Conservation (phyloP, 176 grass and related monocot genomes). For the Lolium rigidum region DNA sequence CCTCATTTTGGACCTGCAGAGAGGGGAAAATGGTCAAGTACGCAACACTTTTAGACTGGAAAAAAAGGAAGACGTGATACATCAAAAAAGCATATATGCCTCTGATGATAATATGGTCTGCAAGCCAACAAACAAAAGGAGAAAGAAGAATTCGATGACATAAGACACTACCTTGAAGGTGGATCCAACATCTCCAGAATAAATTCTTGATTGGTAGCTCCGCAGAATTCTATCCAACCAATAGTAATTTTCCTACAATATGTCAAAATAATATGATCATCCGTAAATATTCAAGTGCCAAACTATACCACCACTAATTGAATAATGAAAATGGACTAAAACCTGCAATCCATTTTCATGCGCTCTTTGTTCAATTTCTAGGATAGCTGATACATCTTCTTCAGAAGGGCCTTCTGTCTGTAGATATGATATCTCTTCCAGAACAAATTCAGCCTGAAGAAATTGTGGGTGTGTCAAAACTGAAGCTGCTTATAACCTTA, state of each 20-base stretch:
- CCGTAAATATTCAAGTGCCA: constrained; percentile 28
- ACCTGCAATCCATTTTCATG: constrained; percentile 99
- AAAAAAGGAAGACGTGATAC: constrained; percentile 1
- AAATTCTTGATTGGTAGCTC: constrained; percentile 96
- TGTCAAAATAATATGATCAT: constrained; percentile 27
- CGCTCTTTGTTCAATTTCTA: constrained; percentile 98
- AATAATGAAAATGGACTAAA: constrained; percentile 42
- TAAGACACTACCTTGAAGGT: constrained; percentile 75
- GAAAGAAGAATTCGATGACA: background rate
- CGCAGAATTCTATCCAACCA: constrained; percentile 95
- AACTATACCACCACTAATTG: constrained; percentile 24
- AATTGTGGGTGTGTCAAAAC: constrained; percentile 34
- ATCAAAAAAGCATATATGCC: too few relatives aligned
- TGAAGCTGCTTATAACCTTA: constrained; percentile 16
- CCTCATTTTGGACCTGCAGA: constrained; percentile 88
- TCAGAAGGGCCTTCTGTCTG: constrained; percentile 86
- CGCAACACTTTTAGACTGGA: background rate
- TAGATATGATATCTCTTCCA: constrained; percentile 92
- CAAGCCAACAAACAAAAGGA: constrained; percentile 12
- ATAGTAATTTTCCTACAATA: constrained; percentile 93
- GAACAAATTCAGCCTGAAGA: constrained; percentile 86
- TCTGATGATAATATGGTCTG: constrained; percentile 13
- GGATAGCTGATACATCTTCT: constrained; percentile 78
- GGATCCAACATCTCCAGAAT: constrained; percentile 78
- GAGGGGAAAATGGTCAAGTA: constrained; percentile 8